phyloP scores from a whole-genome alignment of 495 filamentous ascomycete genomes.

The Penicillium cataractarum region DNA sequence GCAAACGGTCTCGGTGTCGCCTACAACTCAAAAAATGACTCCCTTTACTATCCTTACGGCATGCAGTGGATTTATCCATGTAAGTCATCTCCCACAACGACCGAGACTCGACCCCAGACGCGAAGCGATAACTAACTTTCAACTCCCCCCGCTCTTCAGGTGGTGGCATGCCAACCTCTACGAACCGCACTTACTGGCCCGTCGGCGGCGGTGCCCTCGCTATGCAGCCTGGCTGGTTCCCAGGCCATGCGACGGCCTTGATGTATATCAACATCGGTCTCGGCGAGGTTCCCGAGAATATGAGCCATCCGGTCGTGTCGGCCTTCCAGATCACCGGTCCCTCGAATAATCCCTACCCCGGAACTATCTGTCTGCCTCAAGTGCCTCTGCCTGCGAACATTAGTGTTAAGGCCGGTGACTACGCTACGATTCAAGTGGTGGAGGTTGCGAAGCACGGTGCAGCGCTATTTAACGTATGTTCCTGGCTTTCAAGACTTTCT shows the following conservation, averaged over 20 bases:
- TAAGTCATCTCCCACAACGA: conserved; percentile 47
- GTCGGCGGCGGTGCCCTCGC: conserved; percentile 81
- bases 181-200: conserved; percentile 92
- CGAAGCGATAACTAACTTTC: no score
- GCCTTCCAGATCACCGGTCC: conserved; percentile 89
- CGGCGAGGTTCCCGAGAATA: conserved; percentile 82
- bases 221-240: conserved; percentile 94
- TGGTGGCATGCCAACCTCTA: conserved; percentile 77
- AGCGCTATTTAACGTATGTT: conserved; percentile 83
- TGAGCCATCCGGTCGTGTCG: conserved; percentile 80
- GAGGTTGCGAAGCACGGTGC: conserved; percentile 91
- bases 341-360: conserved; percentile 76
- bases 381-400: conserved; percentile 80
- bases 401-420: conserved; percentile 75
- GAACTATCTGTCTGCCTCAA: conserved; percentile 87
- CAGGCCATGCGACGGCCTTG: conserved; percentile 80
- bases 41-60: conserved; percentile 73
- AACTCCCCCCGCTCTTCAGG: conserved; percentile 65
- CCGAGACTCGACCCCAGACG: conserved; percentile 10
- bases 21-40: conserved; percentile 42
- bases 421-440: conserved; percentile 93
- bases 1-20: conserved; percentile 50
- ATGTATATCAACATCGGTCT: conserved; percentile 95
- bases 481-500: no score
- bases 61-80: conserved; percentile 99